Base-by-base conservation (phyloP, 23 red algal genomes). In the Porphyridium purpureum region DNA sequence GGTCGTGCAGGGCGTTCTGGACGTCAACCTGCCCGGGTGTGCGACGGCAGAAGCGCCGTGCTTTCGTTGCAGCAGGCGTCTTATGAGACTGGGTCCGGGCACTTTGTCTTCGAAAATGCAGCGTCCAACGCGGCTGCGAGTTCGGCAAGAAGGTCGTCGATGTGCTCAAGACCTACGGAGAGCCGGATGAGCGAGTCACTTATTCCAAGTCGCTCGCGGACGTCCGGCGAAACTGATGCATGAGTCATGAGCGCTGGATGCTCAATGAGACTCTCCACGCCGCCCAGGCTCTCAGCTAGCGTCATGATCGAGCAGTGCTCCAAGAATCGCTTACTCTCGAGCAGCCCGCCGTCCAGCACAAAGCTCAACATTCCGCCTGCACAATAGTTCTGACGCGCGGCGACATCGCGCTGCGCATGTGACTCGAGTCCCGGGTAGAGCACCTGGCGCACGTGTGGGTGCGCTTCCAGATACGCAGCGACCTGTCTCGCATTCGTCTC, bases 361-460 rank as follows among this genome's bases (percentile, higher is more conserved):
- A 74, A 74, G 55, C 36, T 54, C 26, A 74, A 49, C 69, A 74
- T 74, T 25, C 69, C 69, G 25, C 69, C 69, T 21, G 47, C 31
- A 4, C 53, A 26, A n/a, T 46, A 35, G 20, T 35, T 44, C 8
- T 74, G 50, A 2, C 40, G 23, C 34, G 36, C 33, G 49, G 69
- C 69, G 27, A 60, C 15, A 23, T 74, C 23, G 59, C 61, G 33
- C 59, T 60, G 54, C 24, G 69, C 54, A 42, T 74, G 69, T 4
- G 44, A 52, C 22, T 11, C 20, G 5, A 74, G 26, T 11, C 69
- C 69, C 2, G 69, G 69, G 40, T 74, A 74, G 1, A 74, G 31
- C 21, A 74, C 69, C 28, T 38, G 51, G 5, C 40, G 29, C 22
- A 74, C 52, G 2, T 47, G 24, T 2, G 14, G 29, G 35, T 54